These are phyloP conservation scores for Fusarium luffae DNA, from an alignment of 2,329 filamentous ascomycete species.

Conservation along the genomic window DNA sequence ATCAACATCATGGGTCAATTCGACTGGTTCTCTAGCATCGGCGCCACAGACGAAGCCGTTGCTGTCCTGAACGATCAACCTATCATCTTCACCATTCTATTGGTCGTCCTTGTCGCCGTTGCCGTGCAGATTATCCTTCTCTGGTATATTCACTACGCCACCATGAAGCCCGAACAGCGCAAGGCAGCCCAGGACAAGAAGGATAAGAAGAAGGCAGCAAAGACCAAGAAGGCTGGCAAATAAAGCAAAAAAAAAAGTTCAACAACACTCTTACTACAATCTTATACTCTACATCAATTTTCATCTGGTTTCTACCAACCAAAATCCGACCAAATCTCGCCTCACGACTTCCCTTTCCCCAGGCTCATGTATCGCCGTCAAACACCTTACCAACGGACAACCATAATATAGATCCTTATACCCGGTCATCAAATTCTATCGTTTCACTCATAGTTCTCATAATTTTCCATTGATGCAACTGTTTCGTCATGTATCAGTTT, in stretches of 20 bases:
- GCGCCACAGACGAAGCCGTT: conserved; percentile 68
- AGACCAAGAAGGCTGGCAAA: conserved; percentile 7
- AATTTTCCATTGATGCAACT: neutral
- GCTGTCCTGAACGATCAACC: conserved; percentile 71
- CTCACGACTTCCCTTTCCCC: neutral
- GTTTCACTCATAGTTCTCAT: neutral
- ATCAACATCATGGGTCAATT: conserved; percentile 60
- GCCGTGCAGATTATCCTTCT: conserved; percentile 59
- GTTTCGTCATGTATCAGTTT: neutral
- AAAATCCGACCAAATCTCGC: neutral
- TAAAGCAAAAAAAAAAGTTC: conserved; percentile 28
- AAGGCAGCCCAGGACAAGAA: conserved; percentile 62
- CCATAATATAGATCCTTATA: conserved; percentile 23
- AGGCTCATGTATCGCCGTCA: neutral
- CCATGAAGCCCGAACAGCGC: conserved; percentile 69
- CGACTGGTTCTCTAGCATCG: conserved; percentile 66
- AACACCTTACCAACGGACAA: conserved; percentile 18
- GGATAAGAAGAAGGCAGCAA: conserved; percentile 55
- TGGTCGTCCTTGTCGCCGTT: conserved; percentile 64
- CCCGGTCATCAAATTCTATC: neutral
- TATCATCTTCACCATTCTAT: conserved; percentile 66
- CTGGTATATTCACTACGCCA: conserved; percentile 70
- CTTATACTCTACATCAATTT: neutral
- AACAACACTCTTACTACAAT: neutral
- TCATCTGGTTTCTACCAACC: neutral